Base-by-base conservation (phyloP, 139 green algal genomes). In the Haematococcus sp. region DNA sequence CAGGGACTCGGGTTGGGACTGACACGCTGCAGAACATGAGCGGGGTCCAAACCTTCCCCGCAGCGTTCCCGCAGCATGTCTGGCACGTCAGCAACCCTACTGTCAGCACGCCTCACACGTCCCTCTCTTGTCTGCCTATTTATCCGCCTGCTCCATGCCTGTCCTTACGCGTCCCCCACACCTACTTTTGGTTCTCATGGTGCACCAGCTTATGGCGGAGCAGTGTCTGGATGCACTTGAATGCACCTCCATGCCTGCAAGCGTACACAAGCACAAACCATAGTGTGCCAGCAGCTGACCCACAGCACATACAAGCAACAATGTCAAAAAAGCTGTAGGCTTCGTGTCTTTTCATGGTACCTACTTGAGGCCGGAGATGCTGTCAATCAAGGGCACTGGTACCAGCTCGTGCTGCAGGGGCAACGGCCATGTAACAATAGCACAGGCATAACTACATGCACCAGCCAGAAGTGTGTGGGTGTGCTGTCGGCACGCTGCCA, bases 181-280 rank as follows among this genome's bases (percentile, higher is more conserved):
- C 49, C 35, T 49, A 77, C 83, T 66, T 83, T 94, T 92, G 30
- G 72, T 77, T 58, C 81, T 99, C 96, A 61, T 99, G 95, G 74
- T 99, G 96, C 35, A 99, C 83, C 35, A 99, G 88, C 83, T 99
- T 99, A 80, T 98, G 90, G 22, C 87, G 85, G 35, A 98, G 84
- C 25, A 99, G 88, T 0, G 85, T 88, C 54, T 83, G 84, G 30
- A 98, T 76, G 73, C 86, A 91, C 63, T 93, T 93, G 74, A 88
- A 92, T 0, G 91, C 83, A 5, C 92, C 93, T 3, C 94, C 94
- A 52, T 95, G 88, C 79, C 91, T 96, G 80, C 35, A 31, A 55
- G 35, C 40, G 31, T 58, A 40, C 43, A 55, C 33, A 23, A 5
- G 17, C 13, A 34, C 15, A 72, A 72, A 58, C 9, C 27, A 35